Conservation (phyloP, 1,284 basidiomycete genomes). For the Exobasidium cylindrosporum region DNA sequence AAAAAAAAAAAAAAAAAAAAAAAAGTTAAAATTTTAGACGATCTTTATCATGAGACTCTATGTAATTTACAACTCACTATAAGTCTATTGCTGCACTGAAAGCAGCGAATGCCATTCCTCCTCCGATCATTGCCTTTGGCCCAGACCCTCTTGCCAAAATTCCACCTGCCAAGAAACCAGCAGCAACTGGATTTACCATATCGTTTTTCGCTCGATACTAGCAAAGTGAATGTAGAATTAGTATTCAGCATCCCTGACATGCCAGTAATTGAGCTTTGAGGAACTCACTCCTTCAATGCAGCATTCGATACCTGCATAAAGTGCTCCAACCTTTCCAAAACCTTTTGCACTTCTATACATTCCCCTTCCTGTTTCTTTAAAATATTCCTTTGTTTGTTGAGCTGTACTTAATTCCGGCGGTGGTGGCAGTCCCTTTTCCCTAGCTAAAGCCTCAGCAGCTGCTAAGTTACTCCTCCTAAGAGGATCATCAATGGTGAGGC, state of each 20-base stretch:
- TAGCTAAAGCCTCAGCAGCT: slow-evolving; percentile 15
- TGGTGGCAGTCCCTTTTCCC: slow-evolving; percentile 17
- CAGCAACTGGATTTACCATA: slow-evolving; percentile 44
- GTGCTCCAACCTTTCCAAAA: slow-evolving; percentile 88
- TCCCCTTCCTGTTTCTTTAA: slow-evolving; percentile 88
- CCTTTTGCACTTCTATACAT: slow-evolving; percentile 89
- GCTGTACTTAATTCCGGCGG: slow-evolving; percentile 33
- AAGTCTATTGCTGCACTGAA: slow-evolving; percentile 53
- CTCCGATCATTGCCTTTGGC: slow-evolving; percentile 47
- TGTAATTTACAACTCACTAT: slow-evolving; percentile 30
- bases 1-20: no score
- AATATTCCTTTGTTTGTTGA: slow-evolving; percentile 79
- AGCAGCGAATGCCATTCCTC: slow-evolving; percentile 50
- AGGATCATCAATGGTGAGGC: slow-evolving; percentile 93
- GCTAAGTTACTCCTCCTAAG: slow-evolving; percentile 34
- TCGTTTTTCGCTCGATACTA: slow-evolving; percentile 54
- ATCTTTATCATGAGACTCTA: no score
- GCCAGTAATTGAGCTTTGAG: no score
- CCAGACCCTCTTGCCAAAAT: slow-evolving; percentile 50
- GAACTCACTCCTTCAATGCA: slow-evolving; percentile 87
- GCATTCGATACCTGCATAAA: slow-evolving; percentile 92
- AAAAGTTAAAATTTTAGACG: no score
- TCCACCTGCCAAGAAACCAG: slow-evolving; percentile 45
- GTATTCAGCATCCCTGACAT: background rate
- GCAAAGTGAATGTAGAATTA: background rate